phyloP scores from a whole-genome alignment of 2,329 filamentous ascomycete species.

The Lasiodiplodia theobromae region DNA sequence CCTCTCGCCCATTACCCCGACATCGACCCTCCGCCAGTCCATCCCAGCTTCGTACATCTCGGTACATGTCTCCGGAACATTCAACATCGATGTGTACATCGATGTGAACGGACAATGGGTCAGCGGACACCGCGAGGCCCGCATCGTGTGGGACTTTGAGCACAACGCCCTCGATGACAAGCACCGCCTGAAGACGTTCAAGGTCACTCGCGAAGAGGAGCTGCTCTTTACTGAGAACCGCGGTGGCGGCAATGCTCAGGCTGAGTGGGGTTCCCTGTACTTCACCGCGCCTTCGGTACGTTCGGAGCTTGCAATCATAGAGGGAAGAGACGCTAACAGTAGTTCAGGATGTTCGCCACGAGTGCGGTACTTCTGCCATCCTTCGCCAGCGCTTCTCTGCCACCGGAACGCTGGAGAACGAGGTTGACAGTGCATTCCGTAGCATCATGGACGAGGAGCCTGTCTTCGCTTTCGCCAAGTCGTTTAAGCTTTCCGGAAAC shows the following conservation, averaged over 20 bases:
- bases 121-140: slow-evolving; percentile 73
- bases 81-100: slow-evolving; percentile 58
- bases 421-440: slow-evolving; percentile 71
- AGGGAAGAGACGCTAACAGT: slow-evolving; percentile 34
- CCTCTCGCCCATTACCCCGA: slow-evolving; percentile 80
- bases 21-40: slow-evolving; percentile 79
- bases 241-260: slow-evolving; percentile 64
- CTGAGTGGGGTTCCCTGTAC: slow-evolving; percentile 84
- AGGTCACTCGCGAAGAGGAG: slow-evolving; percentile 65
- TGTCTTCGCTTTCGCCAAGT: slow-evolving; percentile 73
- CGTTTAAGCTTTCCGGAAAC: slow-evolving; percentile 42
- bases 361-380: slow-evolving; percentile 71
- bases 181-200: slow-evolving; percentile 69
- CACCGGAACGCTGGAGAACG: slow-evolving; percentile 70
- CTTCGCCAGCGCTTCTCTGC: slow-evolving; percentile 74
- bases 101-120: slow-evolving; percentile 73
- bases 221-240: slow-evolving; percentile 73
- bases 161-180: slow-evolving; percentile 50
- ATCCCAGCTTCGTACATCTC: slow-evolving; percentile 83
- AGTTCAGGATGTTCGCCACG: slow-evolving; percentile 64
- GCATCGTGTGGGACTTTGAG: slow-evolving; percentile 73
- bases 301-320: slow-evolving; percentile 40
- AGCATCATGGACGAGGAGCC: slow-evolving; percentile 79
- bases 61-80: slow-evolving; percentile 71
- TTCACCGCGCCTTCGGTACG: slow-evolving; percentile 70